These are phyloP conservation scores for Ramichloridium luteum DNA, from an alignment of 2,329 filamentous ascomycete genomes.

Conservation along the genomic window DNA sequence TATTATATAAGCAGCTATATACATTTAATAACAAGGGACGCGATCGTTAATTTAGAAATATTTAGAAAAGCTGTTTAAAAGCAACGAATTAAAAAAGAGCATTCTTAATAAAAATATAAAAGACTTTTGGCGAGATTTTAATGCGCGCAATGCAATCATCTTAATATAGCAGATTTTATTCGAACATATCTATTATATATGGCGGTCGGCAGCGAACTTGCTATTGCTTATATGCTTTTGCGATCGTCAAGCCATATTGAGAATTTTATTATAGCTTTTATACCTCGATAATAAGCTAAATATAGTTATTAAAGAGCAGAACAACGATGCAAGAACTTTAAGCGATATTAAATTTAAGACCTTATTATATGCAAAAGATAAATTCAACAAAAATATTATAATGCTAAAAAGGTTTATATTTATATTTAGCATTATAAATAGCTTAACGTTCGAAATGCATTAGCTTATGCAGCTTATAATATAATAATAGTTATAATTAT, in stretches of 20 bases:
- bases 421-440: background rate
- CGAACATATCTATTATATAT: background rate
- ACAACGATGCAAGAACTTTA: background rate
- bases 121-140: background rate
- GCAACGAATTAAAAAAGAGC: slow-evolving; percentile 1
- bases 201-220: background rate
- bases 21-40: background rate
- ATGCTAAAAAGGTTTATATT: background rate
- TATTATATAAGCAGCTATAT: no score
- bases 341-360: slow-evolving; percentile 1
- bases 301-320: no score
- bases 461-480: background rate
- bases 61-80: background rate
- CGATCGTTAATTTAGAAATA: background rate
- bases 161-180: background rate
- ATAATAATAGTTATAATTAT: background rate
- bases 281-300: no score
- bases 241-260: background rate
- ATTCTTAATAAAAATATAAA: background rate
- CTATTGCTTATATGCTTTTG: slow-evolving; percentile 1
- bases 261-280: no score
- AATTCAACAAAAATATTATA: slow-evolving; percentile 1
- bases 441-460: slow-evolving; percentile 1
- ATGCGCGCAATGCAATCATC: background rate
- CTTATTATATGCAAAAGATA: background rate